Base-by-base conservation (phyloP, 306 rosid genomes). In the Begonia loranthoides region DNA sequence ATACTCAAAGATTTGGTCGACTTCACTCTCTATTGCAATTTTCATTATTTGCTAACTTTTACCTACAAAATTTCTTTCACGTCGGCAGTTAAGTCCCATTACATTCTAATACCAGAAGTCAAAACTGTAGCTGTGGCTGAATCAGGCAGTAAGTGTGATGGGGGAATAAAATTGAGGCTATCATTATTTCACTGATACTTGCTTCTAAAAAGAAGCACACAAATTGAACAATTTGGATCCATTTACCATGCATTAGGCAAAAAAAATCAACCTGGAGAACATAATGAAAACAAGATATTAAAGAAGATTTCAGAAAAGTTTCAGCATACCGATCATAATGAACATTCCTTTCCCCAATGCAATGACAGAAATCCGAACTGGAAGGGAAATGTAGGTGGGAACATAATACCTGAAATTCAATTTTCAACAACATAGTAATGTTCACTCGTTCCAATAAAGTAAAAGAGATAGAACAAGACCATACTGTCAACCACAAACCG, bases 21-120 rank as follows among this genome's bases (percentile, higher is more conserved):
- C 54, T 62, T 51, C 52, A 28, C 36, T 28, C 61, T 75, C 36
- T 28, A 28, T 4, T 5, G 36, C 22, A 19, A 19, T 21, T 70
- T 61, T 58, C 60, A 68, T 41, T 58, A n/a, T n/a, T 38, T 48
- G 66, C 73, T 3, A 22, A 16, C 45, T 56, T 64, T 61, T 55
- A 54, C 77, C 74, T 64, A 66, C 81, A 65, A 45, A 2, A 52
- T 66, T 60, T 45, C 56, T 52, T 65, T 50, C 59, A 46, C 62
- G 49, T 52, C 51, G 47, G 65, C 56, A 54, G 57, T 64, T 63
- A 12, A 9, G 13, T 21, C 51, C 57, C 11, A 4, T 54, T 55
- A 43, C 17, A 51, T 36, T 17, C 40, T 13, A 54, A 58, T 59
- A 19, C 71, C 64, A 57, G 9, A 55, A 1, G 13, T n/a, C 9